phyloP scores from a whole-genome alignment of 257 asterid species.

The Solanum lignicaule region DNA sequence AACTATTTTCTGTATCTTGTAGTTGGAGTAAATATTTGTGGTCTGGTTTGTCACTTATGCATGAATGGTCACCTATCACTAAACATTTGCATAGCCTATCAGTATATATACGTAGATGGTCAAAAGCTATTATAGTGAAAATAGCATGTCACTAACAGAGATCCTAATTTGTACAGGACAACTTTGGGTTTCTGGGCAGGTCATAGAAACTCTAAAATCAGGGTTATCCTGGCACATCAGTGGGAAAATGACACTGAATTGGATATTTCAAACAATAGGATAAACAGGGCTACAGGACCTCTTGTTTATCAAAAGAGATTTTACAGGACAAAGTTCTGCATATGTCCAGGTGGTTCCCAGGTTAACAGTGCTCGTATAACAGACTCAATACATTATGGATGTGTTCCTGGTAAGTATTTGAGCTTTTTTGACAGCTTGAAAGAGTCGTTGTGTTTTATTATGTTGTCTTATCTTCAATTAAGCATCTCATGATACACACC shows the following conservation, averaged over 20 bases:
- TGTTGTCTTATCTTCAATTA: background rate
- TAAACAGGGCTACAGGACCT: conserved; percentile 86
- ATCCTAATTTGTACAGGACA: conserved; percentile 51
- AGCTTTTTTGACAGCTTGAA: background rate
- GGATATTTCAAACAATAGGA: conserved; percentile 72
- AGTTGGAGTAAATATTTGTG: background rate
- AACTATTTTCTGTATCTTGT: background rate
- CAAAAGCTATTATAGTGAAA: background rate
- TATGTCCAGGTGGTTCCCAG: conserved; percentile 99
- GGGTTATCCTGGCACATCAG: conserved; percentile 82
- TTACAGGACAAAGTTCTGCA: conserved; percentile 84
- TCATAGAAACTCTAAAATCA: conserved; percentile 83
- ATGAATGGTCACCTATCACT: background rate
- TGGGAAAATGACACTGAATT: conserved; percentile 99
- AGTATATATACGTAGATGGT: background rate
- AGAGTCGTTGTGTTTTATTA: background rate
- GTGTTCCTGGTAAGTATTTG: conserved; percentile 79
- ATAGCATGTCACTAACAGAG: background rate
- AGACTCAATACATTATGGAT: conserved; percentile 96
- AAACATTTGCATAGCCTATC: background rate
- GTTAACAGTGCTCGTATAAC: conserved; percentile 98
- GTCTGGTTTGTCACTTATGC: background rate
- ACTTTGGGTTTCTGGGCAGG: conserved; percentile 99
- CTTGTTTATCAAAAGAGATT: conserved; percentile 83
- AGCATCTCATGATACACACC: background rate